These are phyloP conservation scores for Boletellus emodensis DNA, from an alignment of 768 basidiomycete genomes.

Conservation along the genomic window DNA sequence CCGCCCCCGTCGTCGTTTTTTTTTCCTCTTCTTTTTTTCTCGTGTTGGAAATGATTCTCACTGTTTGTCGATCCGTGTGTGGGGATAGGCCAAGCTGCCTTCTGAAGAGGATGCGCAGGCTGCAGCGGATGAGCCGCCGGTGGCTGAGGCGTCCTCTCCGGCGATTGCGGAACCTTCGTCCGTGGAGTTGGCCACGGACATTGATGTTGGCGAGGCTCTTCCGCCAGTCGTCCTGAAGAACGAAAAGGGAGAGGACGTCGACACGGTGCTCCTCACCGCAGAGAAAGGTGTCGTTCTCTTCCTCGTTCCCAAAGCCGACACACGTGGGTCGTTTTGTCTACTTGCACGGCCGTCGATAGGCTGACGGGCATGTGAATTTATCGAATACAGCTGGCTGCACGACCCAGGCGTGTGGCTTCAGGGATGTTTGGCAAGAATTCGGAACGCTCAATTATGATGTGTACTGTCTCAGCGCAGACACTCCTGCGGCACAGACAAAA, in stretches of 20 bases:
- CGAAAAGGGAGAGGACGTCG: slow-evolving; percentile 77
- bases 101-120: slow-evolving; percentile 5
- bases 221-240: slow-evolving; percentile 77
- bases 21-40: not conserved
- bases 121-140: not conserved
- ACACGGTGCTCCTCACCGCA: slow-evolving; percentile 56
- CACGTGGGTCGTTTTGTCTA: slow-evolving; percentile 46
- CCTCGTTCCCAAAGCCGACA: slow-evolving; percentile 82
- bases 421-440: slow-evolving; percentile 80
- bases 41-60: too few relatives aligned
- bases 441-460: slow-evolving; percentile 58
- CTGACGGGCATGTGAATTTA: too few relatives aligned
- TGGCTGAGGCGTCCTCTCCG: slow-evolving; percentile 1
- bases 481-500: slow-evolving; percentile 66
- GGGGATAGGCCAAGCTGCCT: slow-evolving; percentile 19
- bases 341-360: not conserved
- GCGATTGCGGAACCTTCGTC: slow-evolving; percentile 6
- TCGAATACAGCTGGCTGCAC: slow-evolving; percentile 74
- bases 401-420: slow-evolving; percentile 87
- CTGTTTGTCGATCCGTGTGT: not conserved
- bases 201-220: slow-evolving; percentile 72
- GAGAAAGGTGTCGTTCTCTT: slow-evolving; percentile 81
- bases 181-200: slow-evolving; percentile 12
- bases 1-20: not conserved
- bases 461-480: slow-evolving; percentile 82